Evolutionary conservation across 345 rosid genomes (phyloP), one percentile per base, ranked within the genome.

Genomic region (Anacardium occidentale): DNA sequence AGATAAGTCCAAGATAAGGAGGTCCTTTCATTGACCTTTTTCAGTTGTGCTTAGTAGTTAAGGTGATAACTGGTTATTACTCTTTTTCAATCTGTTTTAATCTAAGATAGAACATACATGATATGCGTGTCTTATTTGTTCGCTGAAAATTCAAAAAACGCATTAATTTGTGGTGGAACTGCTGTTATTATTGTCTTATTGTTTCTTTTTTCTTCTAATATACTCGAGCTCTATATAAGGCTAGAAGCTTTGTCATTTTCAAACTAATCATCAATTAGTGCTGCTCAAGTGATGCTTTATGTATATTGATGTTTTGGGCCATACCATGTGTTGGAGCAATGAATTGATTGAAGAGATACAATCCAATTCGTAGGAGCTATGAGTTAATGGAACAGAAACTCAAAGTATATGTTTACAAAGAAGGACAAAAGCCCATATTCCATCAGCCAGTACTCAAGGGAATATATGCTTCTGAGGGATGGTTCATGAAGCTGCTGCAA

Each of bases 381-480:
- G 92, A 92, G 64, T 80, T 94, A 68, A 94, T 94, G 98, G 97
- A 94, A 86, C 77, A 81, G 48, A 87, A 67, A 73, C 91, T 94
- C 64, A 92, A 87, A 81, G 92, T 94, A 18, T 92, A 94, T 58
- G 67, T 94, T 52, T 94, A 94, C 82, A 84, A 64, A 82, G 98
- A 94, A 84, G 98, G 98, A 67, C 83, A 82, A 79, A 86, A 73
- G 76, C 98, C 98, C 0, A 77, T 94, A 66, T 32, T 94, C 29
- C 98, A 94, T 76, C 78, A 61, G 68, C 91, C 98, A 4, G 77
- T 82, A 32, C 90, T 92, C 29, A 66, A 86, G 80, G 98, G 98
- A 54, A 92, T 94, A 86, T 94, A 94, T 75, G 97, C 98, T 68
- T 94, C 98, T 12, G 98, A 94, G 71, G 98, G 98, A 77, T 94